Percentiles rank a stretch among this genome's conserved stretches.
phyloP scores from a whole-genome alignment of 768 basidiomycete species.

The Pisolithus marmoratus region DNA sequence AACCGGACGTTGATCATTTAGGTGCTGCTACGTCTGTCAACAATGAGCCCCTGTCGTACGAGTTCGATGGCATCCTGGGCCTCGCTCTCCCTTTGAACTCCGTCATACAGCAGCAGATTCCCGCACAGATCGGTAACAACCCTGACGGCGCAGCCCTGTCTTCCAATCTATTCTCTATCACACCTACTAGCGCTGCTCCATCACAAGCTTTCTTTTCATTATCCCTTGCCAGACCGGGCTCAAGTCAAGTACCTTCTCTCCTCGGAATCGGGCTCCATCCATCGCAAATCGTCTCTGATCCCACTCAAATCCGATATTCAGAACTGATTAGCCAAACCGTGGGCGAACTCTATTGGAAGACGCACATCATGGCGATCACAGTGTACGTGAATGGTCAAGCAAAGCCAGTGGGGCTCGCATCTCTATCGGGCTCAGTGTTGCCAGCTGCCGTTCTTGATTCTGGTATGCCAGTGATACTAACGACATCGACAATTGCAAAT shows the following conservation, averaged over 20 bases:
- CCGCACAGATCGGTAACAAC: conserved; percentile 41
- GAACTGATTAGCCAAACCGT: conserved; percentile 33
- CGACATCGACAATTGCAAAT: conserved; percentile 57
- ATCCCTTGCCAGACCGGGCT: conserved; percentile 64
- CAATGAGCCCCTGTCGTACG: conserved; percentile 49
- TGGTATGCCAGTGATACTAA: conserved; percentile 62
- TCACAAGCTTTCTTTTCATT: conserved; percentile 61
- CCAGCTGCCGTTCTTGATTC: conserved; percentile 72
- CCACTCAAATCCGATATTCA: conserved; percentile 46
- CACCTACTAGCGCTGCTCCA: conserved; percentile 48
- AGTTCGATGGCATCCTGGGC: conserved; percentile 66
- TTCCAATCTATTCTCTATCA: conserved; percentile 68
- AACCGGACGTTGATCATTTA: conserved; percentile 19
- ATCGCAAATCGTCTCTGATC: conserved; percentile 42
- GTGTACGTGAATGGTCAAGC: conserved; percentile 48
- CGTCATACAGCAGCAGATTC: conserved; percentile 49
- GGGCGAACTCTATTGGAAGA: conserved; percentile 61
- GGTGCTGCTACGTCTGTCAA: conserved; percentile 54
- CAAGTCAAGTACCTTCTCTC: conserved; percentile 45
- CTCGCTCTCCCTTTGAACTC: conserved; percentile 71
- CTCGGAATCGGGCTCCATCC: conserved; percentile 73
- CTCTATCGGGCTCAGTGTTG: conserved; percentile 33
- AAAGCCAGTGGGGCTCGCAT: conserved; percentile 37
- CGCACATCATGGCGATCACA: conserved; percentile 48
- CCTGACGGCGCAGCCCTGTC: conserved; percentile 64